Evolutionary conservation across 257 asterid species (phyloP), one percentile per base, ranked within the genome.

Genomic region (Scutellaria galericulata): DNA sequence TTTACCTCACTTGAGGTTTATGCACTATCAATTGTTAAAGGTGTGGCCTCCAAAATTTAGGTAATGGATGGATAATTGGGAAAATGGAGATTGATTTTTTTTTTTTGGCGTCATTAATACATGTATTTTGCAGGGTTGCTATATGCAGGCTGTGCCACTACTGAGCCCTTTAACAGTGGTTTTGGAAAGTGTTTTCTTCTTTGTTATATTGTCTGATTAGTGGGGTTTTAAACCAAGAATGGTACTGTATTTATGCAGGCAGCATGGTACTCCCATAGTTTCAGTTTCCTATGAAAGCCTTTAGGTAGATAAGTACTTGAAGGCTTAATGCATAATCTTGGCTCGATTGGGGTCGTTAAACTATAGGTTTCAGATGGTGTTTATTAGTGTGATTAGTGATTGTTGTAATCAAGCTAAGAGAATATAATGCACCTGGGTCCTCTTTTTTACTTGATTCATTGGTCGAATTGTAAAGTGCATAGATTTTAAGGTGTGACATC

Each of bases 11-110:
- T 15, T 44, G 64, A 51, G 58, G 48, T 45, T 22, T 47, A 69
- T 55, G 55, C 6, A 24, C 46, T 41, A 41, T 74, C 70, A 55
- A 51, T 51, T 75, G 64, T 47, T 62, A 57, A 50, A 22, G 61
- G 66, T 56, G 40, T 75, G 61, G 40, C 35, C 47, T 22, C 42
- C 63, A 14, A n/a, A 61, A 22, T 73, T 68, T 44, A 48, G 58
- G 66, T 53, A 66, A 71, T 48, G 45, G 45, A 41, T 47, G 52
- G 53, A 41, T 70, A 70, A 37, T 42, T 22, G 18, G 39, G 68
- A 70, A 48, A 65, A 45, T 64, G 75, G 75, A 58, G 55, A 65
- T 51, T 46, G 60, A 65, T 56, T 54, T 55, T 68, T 18, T 18
- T 18, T 18, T 18, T 47, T 20, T 40, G 8, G 45, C 46, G 55